phyloP scores from a whole-genome alignment of 257 asterid genomes.

The Orobanche coerulescens region DNA sequence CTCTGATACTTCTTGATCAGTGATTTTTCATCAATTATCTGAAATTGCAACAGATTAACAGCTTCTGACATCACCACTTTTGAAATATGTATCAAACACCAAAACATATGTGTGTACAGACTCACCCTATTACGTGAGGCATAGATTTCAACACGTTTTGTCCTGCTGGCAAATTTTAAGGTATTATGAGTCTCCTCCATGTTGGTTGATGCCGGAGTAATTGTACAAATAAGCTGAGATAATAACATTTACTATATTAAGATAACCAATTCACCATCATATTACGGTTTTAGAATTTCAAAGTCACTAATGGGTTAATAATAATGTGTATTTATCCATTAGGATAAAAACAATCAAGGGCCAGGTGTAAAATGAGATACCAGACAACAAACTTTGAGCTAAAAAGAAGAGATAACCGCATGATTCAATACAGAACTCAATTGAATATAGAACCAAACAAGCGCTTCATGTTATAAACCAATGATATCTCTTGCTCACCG shows the following conservation, averaged over 20 bases:
- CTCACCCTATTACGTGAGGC: conserved; percentile 93
- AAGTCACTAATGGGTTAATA: conserved; percentile 7
- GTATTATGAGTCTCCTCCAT: conserved; percentile 96
- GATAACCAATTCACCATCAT: conserved; percentile 9
- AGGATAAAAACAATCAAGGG: conserved; percentile 21
- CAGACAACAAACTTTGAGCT: neutral
- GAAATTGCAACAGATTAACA: conserved; percentile 22
- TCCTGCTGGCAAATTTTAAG: conserved; percentile 95
- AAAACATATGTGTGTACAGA: conserved; percentile 15
- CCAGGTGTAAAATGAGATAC: neutral
- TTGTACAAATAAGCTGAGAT: conserved; percentile 84
- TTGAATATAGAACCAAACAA: neutral
- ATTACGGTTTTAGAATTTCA: conserved; percentile 7
- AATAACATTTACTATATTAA: conserved; percentile 5
- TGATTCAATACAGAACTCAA: neutral
- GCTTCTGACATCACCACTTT: neutral
- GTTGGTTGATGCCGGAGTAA: conserved; percentile 97
- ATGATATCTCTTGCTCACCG: conserved; percentile 52
- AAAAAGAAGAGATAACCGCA: conserved; percentile 9
- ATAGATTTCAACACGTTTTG: conserved; percentile 87
- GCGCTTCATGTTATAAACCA: neutral
- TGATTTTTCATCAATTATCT: conserved; percentile 96
- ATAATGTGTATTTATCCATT: too few relatives aligned
- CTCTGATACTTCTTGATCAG: conserved; percentile 93
- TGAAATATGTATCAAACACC: conserved; percentile 11